phyloP scores from a whole-genome alignment of 2,329 filamentous ascomycete species.

The Stagonosporopsis cucurbitacearum region DNA sequence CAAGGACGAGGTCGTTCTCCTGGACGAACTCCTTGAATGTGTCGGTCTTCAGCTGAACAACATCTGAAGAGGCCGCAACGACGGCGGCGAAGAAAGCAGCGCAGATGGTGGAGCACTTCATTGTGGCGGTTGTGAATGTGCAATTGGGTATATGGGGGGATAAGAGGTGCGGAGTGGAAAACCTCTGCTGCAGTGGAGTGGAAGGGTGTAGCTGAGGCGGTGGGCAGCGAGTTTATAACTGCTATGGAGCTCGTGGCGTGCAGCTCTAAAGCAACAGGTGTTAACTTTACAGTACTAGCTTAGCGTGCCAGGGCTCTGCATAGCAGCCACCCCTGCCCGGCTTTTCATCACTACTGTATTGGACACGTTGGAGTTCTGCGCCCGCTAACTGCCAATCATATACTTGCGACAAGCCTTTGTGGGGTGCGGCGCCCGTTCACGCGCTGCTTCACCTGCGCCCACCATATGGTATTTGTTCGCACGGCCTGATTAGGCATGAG shows the following conservation, averaged over 20 bases:
- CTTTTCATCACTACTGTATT: conserved; percentile 19
- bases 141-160: conserved; percentile 16
- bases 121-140: conserved; percentile 28
- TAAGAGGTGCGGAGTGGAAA: conserved; percentile 16
- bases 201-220: conserved; percentile 20
- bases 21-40: conserved; percentile 87
- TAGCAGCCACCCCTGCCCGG: conserved; percentile 7
- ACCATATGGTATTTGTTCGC: conserved; percentile 4
- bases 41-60: conserved; percentile 82
- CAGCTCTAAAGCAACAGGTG: conserved; percentile 27
- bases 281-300: conserved; percentile 9
- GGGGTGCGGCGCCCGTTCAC: conserved; percentile 1
- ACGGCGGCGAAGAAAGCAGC: conserved; percentile 61
- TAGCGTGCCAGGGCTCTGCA: conserved; percentile 22
- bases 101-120: conserved; percentile 48
- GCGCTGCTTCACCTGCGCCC: conserved; percentile 2
- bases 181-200: conserved; percentile 32
- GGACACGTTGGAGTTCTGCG: conserved; percentile 33
- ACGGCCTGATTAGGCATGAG: conserved; percentile 23
- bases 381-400: conserved; percentile 13
- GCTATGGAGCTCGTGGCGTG: conserved; percentile 31
- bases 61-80: conserved; percentile 72
- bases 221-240: conserved; percentile 31
- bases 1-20: conserved; percentile 85
- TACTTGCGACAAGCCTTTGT: conserved; percentile 4